Base-by-base conservation (phyloP, 345 rosid species). In the Syzygium grande region DNA sequence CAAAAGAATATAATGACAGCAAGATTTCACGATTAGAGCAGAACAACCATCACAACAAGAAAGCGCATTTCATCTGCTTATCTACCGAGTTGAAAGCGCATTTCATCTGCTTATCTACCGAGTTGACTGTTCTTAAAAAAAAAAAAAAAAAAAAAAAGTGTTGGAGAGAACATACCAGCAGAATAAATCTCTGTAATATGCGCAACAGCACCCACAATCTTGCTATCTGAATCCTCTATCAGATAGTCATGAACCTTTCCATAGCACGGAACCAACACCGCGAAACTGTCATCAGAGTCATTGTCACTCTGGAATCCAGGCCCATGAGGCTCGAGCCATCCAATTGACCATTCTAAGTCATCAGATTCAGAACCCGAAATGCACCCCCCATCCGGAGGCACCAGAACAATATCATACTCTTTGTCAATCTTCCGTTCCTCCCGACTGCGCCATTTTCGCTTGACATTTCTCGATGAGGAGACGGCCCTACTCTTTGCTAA, bases 261-360 rank as follows among this genome's bases (percentile, higher is more conserved):
- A 86, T 95, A 94, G 86, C 98, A 95, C 1, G 93, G 95, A 85
- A 95, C 98, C 92, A 95, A 89, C 86, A 93, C 96, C 55, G 98
- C 98, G 86, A 94, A 95, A 85, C 94, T 95, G 85, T 91, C 88
- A 84, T 95, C 93, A 9, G 87, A 79, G n/a, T 94, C 98, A 86
- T 94, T 93, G 49, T 93, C 96, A 88, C 92, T 92, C 86, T 73
- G 92, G 90, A 95, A 94, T 73, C 90, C 95, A 85, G 95, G 91
- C 52, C 95, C 98, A 90, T 93, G 98, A 86, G 98, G 98, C 88
- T 95, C 98, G 88, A 93, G 84, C 98, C 98, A 95, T 89, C 98
- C 98, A 84, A 94, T 92, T 10, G 98, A 95, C 91, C 93, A 95
- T 90, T 95, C 98, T 0, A 94, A 93, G 88, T 88, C 96, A 89